These are phyloP conservation scores for Tarenaya hassleriana DNA, from an alignment of 345 rosid species.

Conservation along the genomic window DNA sequence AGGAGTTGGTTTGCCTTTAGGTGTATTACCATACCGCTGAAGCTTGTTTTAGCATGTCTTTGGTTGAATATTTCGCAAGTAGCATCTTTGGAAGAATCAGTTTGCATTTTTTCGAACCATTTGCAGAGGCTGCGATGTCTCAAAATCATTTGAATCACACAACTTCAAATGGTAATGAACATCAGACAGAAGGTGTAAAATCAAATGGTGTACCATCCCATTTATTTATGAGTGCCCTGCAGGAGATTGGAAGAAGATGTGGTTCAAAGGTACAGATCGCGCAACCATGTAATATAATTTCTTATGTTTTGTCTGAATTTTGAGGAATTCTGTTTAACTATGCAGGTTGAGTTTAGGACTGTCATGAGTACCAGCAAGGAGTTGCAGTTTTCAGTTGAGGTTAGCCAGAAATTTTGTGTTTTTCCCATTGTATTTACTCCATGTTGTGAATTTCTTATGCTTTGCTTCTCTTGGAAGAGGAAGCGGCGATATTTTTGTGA, in stretches of 20 bases:
- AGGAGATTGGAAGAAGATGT: slow-evolving; percentile 90
- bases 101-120: slow-evolving; percentile 25
- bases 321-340: slow-evolving; percentile 10
- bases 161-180: slow-evolving; percentile 43
- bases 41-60: no score
- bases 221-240: slow-evolving; percentile 69
- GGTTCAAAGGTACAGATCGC: slow-evolving; percentile 58
- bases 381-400: slow-evolving; percentile 95
- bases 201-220: slow-evolving; percentile 50
- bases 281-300: slow-evolving; percentile 17
- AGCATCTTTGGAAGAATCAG: background rate
- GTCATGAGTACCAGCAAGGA: slow-evolving; percentile 84
- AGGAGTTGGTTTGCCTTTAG: no score
- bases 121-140: slow-evolving; percentile 53
- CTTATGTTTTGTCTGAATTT: slow-evolving; percentile 10
- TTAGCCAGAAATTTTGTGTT: slow-evolving; percentile 30
- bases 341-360: slow-evolving; percentile 81
- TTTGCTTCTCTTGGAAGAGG: background rate
- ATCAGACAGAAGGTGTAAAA: slow-evolving; percentile 57
- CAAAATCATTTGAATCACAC: slow-evolving; percentile 34
- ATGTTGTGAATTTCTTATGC: slow-evolving; percentile 1
- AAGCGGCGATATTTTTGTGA: no score
- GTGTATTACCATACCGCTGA: no score
- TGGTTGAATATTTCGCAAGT: background rate
- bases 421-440: background rate